Conservation (phyloP, 768 basidiomycete species). For the Tylopilus rubrobrunneus region DNA sequence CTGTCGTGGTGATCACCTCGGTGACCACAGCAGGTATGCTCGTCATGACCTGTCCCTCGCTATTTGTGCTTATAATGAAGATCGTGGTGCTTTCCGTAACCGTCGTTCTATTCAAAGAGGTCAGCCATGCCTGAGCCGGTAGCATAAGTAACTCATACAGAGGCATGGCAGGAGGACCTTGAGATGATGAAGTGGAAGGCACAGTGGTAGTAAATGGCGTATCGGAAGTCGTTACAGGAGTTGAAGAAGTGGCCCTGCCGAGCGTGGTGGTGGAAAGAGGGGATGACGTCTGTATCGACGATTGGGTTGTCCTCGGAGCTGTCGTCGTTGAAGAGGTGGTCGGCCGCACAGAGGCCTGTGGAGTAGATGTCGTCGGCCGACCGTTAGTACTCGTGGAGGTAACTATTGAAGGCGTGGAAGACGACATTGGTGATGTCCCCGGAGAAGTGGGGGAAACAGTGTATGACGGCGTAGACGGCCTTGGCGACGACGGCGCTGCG, state of each 20-base stretch:
- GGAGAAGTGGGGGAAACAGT: constrained; percentile 8
- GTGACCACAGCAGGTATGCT: constrained; percentile 59
- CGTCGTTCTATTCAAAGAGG: constrained; percentile 42
- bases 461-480: constrained; percentile 10
- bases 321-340: constrained; percentile 20
- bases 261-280: constrained; percentile 4
- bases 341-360: constrained; percentile 17
- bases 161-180: constrained; percentile 13
- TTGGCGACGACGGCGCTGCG: constrained; percentile 10
- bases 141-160: constrained; percentile 23
- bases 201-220: constrained; percentile 9
- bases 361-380: constrained; percentile 18
- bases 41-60: constrained; percentile 43
- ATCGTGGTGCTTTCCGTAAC: constrained; percentile 45
- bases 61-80: constrained; percentile 59
- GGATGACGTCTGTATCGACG: constrained; percentile 10
- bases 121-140: constrained; percentile 7
- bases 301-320: constrained; percentile 3
- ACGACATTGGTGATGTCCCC: constrained; percentile 1
- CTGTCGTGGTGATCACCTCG: constrained; percentile 50
- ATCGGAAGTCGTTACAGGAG: constrained; percentile 17
- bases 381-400: constrained; percentile 13
- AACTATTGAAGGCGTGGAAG: constrained; percentile 16
- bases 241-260: constrained; percentile 10
- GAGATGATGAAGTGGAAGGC: constrained; percentile 5